A percentile compares a stretch with the other conserved stretches of the same genome.
phyloP scores from a whole-genome alignment of 805 yeast species.

The Kazachstania kunashirensis region DNA sequence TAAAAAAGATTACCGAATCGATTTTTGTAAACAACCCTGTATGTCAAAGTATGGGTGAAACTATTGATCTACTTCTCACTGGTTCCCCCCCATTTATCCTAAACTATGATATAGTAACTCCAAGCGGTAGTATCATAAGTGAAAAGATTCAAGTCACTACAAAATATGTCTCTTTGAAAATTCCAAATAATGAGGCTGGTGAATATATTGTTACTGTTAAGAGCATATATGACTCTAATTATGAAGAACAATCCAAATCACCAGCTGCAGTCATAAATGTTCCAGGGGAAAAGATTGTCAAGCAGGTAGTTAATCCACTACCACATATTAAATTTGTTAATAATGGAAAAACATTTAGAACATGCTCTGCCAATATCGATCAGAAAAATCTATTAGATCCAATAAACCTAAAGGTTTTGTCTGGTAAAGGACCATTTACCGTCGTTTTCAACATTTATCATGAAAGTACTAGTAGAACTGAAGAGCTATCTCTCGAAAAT shows the following conservation, averaged over 20 bases:
- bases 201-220: conserved; percentile 49
- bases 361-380: conserved; percentile 36
- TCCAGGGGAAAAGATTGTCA: conserved; percentile 29
- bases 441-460: conserved; percentile 50
- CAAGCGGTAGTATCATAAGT: conserved; percentile 38
- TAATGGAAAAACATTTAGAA: conserved; percentile 39
- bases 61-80: conserved; percentile 40
- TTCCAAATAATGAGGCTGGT: conserved; percentile 45
- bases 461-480: conserved; percentile 47
- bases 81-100: conserved; percentile 64
- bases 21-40: conserved; percentile 32
- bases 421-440: conserved; percentile 54
- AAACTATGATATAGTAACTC: conserved; percentile 51
- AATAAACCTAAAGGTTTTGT: conserved; percentile 41
- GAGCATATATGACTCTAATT: conserved; percentile 57
- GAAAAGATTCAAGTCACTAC: conserved; percentile 42
- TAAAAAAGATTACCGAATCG: conserved; percentile 15
- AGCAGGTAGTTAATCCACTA: conserved; percentile 47
- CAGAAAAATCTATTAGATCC: conserved; percentile 34
- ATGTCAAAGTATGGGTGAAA: conserved; percentile 41
- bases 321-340: conserved; percentile 50
- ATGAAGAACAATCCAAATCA: conserved; percentile 31
- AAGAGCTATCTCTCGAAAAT: conserved; percentile 36
- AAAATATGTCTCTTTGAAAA: conserved; percentile 38
- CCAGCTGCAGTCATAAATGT: background rate